Base-by-base conservation (phyloP, 2,329 filamentous ascomycete species). In the Aspergillus floridensis region DNA sequence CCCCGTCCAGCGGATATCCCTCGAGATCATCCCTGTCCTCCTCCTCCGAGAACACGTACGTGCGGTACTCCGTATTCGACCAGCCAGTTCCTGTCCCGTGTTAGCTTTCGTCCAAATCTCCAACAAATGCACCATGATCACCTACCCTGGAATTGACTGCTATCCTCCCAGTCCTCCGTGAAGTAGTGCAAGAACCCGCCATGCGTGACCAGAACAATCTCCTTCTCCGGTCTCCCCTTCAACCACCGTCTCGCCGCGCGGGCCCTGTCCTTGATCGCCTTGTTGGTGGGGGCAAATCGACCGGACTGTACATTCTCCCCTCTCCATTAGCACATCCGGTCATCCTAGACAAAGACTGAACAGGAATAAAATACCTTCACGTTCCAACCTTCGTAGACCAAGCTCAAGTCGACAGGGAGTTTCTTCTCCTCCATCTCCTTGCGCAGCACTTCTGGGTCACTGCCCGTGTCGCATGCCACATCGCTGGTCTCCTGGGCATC, bases 101-200 rank as follows among this genome's bases (percentile, higher is more conserved):
- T 19, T 31, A 56, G 44, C 16, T 54, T 35, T n/a, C n/a, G 7
- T 41, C 7, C 4, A 53, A 12, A 38, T 26, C 58, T 53, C 31
- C 46, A 51, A 51, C 31, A 10, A 38, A 38, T 46, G 11, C 24
- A 31, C 26, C 38, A 31, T 5, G 11, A 35, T 7, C 12, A 66
- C 72, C 26, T 72, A 80, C 79, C 81, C 60, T 77, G 71, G 65
- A 78, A 80, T 48, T 74, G 71, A 51, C 78, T 79, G 67, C 67
- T 82, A 47, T 86, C 89, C 56, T 86, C 80, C 86, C 88, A 96
- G 69, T 96, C 92, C 65, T 92, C 85, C 0, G 91, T 95, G 63
- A 96, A 78, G 68, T 91, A 96, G 73, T 96, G 92, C 68, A 96
- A 72, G 66, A 93, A 90, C 1, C 89, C 90, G 1, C 92, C 92